Percentiles rank a stretch among this genome's conserved stretches.
Conservation (phyloP, 208 protist species). For the Crithidia bombi region DNA sequence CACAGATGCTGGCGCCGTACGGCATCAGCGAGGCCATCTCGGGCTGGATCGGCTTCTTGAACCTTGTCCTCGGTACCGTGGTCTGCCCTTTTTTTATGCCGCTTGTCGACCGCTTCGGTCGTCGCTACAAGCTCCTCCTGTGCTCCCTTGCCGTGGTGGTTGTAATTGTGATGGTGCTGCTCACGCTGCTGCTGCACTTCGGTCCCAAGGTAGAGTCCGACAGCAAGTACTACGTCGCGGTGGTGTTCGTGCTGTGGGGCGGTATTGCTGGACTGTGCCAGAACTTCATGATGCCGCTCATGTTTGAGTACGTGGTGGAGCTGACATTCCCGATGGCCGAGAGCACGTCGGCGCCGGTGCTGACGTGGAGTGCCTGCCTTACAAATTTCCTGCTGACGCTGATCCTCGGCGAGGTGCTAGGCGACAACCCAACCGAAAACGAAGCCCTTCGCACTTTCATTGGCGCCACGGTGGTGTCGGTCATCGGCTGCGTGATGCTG, state of each 20-base stretch:
- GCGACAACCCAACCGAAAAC: conserved; percentile 45
- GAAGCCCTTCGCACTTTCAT: conserved; percentile 59
- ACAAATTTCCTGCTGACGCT: conserved; percentile 65
- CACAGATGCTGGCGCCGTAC: conserved; percentile 73
- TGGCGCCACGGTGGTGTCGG: conserved; percentile 57
- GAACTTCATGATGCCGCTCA: conserved; percentile 84
- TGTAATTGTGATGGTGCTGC: conserved; percentile 42
- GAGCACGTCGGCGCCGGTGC: conserved; percentile 68
- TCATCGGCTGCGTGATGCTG: conserved; percentile 51
- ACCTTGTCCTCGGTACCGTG: conserved; percentile 66
- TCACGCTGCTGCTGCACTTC: conserved; percentile 66
- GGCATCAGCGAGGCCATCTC: conserved; percentile 58
- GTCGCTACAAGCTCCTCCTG: conserved; percentile 64
- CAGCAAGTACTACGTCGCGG: conserved; percentile 43
- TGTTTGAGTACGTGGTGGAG: conserved; percentile 87
- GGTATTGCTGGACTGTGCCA: conserved; percentile 68
- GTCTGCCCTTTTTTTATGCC: conserved; percentile 76
- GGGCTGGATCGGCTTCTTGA: conserved; percentile 77
- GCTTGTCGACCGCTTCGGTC: conserved; percentile 43
- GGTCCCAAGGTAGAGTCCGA: conserved; percentile 49
- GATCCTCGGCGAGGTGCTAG: conserved; percentile 69
- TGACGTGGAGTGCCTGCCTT: conserved; percentile 74
- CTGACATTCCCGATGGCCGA: conserved; percentile 79
- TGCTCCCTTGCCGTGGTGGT: conserved; percentile 44
- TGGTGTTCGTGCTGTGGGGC: conserved; percentile 63